Evolutionary conservation across 306 rosid genomes (phyloP), one percentile per base, ranked within the genome.

Genomic region (Castanea sativa): DNA sequence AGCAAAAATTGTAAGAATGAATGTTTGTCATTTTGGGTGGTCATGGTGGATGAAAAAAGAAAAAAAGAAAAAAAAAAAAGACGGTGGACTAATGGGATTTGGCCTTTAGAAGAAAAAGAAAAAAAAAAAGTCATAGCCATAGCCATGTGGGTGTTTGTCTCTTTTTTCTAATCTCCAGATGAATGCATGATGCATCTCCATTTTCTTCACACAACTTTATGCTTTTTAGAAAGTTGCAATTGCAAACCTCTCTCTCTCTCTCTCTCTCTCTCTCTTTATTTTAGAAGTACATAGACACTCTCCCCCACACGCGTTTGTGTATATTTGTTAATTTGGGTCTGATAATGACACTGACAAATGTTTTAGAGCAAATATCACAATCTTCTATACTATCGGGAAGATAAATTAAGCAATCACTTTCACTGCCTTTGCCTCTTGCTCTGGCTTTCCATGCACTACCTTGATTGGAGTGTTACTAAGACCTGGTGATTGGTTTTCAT

Each of bases 151-250:
- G 82, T 81, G 85, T 55, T 78, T 61, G 75, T 84, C 82, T 83
- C 83, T 83, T 57, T 88, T 81, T 78, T 73, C 81, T 77, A 20
- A 27, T 81, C 82, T 89, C 91, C 73, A 76, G 67, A 32, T 85
- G 82, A 78, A 68, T 86, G 80, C 79, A 33, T 76, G 76, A 68
- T 86, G 80, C 79, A 33, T 76, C 86, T 75, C 75, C 81, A 64
- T 72, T 90, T 81, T 83, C 83, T 75, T 83, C 57, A 55, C 78
- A 82, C 23, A 56, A 71, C 89, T 89, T 84, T 82, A 81, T 88
- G 81, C 95, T 89, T 90, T 90, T 81, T 59, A 58, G 78, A 87
- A 92, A 87, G 92, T 71, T 68, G 90, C 86, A 78, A 52, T 69
- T 41, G 45, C 3, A 8, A 41, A 15, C 45, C 86, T 13, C 55